Percentiles rank a stretch among this genome's conserved stretches.
These are phyloP conservation scores for Canavalia ensiformis DNA, from an alignment of 306 rosid species.

Conservation along the genomic window DNA sequence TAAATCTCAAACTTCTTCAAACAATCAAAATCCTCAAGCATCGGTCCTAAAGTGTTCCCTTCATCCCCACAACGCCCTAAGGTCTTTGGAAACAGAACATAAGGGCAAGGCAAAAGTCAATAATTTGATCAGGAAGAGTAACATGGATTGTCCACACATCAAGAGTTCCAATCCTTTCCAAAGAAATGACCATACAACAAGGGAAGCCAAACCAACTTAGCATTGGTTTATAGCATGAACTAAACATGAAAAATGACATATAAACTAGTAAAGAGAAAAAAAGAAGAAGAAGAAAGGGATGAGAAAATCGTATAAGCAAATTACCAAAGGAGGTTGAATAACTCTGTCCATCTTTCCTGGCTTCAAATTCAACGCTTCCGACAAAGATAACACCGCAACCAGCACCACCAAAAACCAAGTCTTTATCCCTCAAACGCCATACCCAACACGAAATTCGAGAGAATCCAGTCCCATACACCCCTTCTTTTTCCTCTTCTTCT, in stretches of 20 bases:
- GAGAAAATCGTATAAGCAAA: constrained; percentile 34
- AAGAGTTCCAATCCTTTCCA: constrained; percentile 11
- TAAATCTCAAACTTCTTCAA: constrained; percentile 3
- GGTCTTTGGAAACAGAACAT: background rate
- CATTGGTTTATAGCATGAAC: constrained; percentile 25
- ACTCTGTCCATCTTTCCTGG: constrained; percentile 72
- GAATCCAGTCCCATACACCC: constrained; percentile 45
- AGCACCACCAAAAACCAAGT: constrained; percentile 51
- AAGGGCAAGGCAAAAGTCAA: constrained; percentile 42
- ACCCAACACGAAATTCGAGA: constrained; percentile 48
- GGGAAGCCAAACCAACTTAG: constrained; percentile 12
- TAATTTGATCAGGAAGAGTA: constrained; percentile 6
- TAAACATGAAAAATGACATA: constrained; percentile 33
- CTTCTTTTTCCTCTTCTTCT: background rate
- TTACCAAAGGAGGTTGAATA: constrained; percentile 91
- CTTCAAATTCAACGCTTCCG: constrained; percentile 51
- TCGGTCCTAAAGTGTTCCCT: constrained; percentile 27
- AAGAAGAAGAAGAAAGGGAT: background rate
- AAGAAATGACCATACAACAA: constrained; percentile 23
- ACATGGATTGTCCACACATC: background rate
- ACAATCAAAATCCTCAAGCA: constrained; percentile 41
- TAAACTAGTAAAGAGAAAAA: constrained; percentile 35
- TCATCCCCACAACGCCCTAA: constrained; percentile 16
- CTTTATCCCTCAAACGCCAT: constrained; percentile 58
- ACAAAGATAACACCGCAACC: constrained; percentile 35